These are phyloP conservation scores for Thelephora ganbajun DNA, from an alignment of 768 basidiomycete species.

Conservation along the genomic window DNA sequence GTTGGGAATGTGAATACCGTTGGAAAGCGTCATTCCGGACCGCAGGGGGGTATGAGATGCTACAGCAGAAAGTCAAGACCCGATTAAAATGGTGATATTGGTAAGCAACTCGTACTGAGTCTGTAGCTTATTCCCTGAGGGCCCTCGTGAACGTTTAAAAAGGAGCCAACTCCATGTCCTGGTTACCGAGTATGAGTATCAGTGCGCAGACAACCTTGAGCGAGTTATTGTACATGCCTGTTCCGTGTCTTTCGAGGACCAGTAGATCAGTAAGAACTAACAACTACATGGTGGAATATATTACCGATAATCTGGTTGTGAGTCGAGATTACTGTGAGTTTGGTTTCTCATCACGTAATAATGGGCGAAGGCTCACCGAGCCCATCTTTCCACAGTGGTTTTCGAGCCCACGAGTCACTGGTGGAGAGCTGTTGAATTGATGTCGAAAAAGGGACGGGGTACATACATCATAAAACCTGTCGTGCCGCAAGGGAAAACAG, in stretches of 20 bases:
- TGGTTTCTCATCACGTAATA: neutral
- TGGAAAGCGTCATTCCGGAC: conserved; percentile 82
- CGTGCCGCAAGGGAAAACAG: conserved; percentile 71
- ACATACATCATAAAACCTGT: conserved; percentile 48
- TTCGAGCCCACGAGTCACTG: conserved; percentile 73
- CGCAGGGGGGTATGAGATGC: conserved; percentile 64
- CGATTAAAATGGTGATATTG: neutral
- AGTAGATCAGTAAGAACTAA: conserved; percentile 1
- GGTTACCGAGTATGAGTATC: neutral
- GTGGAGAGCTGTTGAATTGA: neutral
- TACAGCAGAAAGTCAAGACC: conserved; percentile 18
- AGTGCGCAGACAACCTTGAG: neutral
- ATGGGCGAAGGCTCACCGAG: conserved; percentile 37
- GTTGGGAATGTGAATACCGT: conserved; percentile 27
- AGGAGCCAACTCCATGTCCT: conserved; percentile 67
- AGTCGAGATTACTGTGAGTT: neutral
- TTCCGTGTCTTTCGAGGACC: conserved; percentile 52
- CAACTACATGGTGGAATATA: conserved; percentile 2
- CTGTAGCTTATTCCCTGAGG: conserved; percentile 52
- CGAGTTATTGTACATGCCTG: conserved; percentile 27
- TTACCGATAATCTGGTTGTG: conserved; percentile 42
- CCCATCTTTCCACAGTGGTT: conserved; percentile 76
- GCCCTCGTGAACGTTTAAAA: conserved; percentile 87
- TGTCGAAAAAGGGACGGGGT: neutral
- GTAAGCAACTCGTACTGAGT: conserved; percentile 18